phyloP scores from a whole-genome alignment of 1,284 basidiomycete species.

The Cutaneotrichosporon curvatum region DNA sequence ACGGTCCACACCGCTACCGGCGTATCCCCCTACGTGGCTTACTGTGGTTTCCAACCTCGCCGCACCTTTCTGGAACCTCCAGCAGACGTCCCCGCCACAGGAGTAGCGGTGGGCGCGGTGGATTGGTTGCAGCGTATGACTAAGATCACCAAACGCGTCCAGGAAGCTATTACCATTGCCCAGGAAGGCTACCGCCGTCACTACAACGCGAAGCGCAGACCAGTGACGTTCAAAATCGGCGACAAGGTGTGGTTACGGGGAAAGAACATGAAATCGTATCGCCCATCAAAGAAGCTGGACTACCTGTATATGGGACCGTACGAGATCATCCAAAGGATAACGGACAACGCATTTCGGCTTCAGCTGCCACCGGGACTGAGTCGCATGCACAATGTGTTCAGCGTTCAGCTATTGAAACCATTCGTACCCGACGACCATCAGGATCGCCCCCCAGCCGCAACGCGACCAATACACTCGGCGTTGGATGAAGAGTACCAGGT shows the following conservation, averaged over 20 bases:
- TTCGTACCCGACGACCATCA: too few relatives aligned
- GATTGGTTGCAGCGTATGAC: neutral
- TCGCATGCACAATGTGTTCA: too few relatives aligned
- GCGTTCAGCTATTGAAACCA: too few relatives aligned
- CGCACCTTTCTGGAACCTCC: too few relatives aligned
- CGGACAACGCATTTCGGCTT: too few relatives aligned
- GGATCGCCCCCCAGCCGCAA: too few relatives aligned
- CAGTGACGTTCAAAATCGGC: slow-evolving; percentile 13
- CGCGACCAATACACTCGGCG: neutral
- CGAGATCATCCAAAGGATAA: slow-evolving; percentile 1
- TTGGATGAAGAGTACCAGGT: neutral
- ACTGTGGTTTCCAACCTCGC: slow-evolving; percentile 40
- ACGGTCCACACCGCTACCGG: slow-evolving; percentile 37
- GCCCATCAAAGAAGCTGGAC: slow-evolving; percentile 46
- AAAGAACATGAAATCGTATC: slow-evolving; percentile 43
- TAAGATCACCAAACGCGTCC: neutral
- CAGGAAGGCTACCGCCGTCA: neutral
- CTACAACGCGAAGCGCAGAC: neutral
- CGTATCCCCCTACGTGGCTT: slow-evolving; percentile 48
- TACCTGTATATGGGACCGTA: slow-evolving; percentile 46
- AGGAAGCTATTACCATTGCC: neutral
- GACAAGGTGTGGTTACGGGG: slow-evolving; percentile 45
- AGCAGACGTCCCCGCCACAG: too few relatives aligned
- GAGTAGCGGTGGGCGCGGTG: neutral
- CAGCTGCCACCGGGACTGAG: too few relatives aligned